Percentiles rank a stretch among this genome's conserved stretches.
Evolutionary conservation across 768 basidiomycete species (phyloP).

Genomic region (Cystobasidium ongulense): DNA sequence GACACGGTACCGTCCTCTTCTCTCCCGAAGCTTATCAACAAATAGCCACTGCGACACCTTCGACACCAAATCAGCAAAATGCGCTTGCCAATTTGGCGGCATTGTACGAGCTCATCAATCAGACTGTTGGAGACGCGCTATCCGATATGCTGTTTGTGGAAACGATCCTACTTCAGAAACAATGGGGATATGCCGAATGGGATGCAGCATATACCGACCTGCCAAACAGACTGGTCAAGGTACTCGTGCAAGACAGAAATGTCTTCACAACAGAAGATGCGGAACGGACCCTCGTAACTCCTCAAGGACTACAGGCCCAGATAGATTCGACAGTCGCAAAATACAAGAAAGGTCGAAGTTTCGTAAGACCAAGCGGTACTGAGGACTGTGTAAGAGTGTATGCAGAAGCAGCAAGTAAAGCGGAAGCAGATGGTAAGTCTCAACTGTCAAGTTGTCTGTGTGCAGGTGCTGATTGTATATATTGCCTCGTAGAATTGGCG

Average conservation of each 20-base stretch:
- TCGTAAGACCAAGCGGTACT: conserved; percentile 93
- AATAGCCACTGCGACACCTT: conserved; percentile 61
- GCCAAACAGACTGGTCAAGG: conserved; percentile 90
- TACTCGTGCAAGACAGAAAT: conserved; percentile 64
- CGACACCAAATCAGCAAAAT: conserved; percentile 60
- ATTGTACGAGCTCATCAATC: conserved; percentile 80
- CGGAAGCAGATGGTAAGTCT: conserved; percentile 70
- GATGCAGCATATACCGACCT: conserved; percentile 85
- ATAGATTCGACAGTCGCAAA: conserved; percentile 71
- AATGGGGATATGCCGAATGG: conserved; percentile 70
- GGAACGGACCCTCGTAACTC: conserved; percentile 75
- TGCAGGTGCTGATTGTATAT: background rate
- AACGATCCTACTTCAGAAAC: conserved; percentile 76
- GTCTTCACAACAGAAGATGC: conserved; percentile 87
- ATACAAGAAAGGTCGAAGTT: conserved; percentile 76
- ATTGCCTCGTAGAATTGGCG: background rate
- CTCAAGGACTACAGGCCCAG: conserved; percentile 66
- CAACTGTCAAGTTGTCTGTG: background rate
- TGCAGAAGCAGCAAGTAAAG: conserved; percentile 70
- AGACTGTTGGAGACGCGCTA: conserved; percentile 93
- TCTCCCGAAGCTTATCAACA: conserved; percentile 62
- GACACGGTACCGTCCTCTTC: conserved; percentile 94
- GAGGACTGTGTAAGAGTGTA: conserved; percentile 98
- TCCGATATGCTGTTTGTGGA: conserved; percentile 95
- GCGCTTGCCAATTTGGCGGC: conserved; percentile 52